phyloP scores from a whole-genome alignment of 2,329 filamentous ascomycete species.

The Cryphonectria radicalis region DNA sequence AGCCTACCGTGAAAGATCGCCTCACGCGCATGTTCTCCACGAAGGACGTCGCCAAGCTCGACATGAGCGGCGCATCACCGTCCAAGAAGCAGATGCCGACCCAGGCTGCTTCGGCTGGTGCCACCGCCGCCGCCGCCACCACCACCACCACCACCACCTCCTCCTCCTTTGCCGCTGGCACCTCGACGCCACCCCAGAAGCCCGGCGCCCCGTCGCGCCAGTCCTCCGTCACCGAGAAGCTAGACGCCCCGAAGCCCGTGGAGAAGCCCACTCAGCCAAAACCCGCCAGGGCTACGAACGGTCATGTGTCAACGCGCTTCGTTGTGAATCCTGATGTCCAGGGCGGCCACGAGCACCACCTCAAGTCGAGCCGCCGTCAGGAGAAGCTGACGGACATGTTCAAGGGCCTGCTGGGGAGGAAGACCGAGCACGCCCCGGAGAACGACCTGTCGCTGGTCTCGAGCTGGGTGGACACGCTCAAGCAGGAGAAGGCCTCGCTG shows the following conservation, averaged over 20 bases:
- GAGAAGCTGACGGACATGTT: conserved; percentile 95
- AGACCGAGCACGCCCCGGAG: conserved; percentile 73
- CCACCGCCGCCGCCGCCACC: conserved; percentile 25
- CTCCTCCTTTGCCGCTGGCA: conserved; percentile 30
- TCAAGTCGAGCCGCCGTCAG: conserved; percentile 88
- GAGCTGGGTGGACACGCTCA: conserved; percentile 92
- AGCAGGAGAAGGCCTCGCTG: conserved; percentile 80
- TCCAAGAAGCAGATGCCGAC: conserved; percentile 25
- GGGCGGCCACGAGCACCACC: conserved; percentile 82
- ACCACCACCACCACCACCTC: conserved; percentile 26
- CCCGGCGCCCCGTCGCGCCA: conserved; percentile 47
- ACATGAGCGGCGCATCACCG: conserved; percentile 21
- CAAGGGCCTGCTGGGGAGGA: conserved; percentile 82
- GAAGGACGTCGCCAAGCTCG: conserved; percentile 52
- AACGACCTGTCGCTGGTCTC: conserved; percentile 91
- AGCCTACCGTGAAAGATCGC: conserved; percentile 66
- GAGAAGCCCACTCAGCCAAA: conserved; percentile 42
- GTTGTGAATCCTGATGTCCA: conserved; percentile 54
- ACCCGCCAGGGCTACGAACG: conserved; percentile 40
- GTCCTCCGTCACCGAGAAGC: conserved; percentile 45
- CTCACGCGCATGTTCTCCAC: conserved; percentile 68
- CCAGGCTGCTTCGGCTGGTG: neutral
- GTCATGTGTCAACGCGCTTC: conserved; percentile 51
- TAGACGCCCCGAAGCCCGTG: conserved; percentile 35
- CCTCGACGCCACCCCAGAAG: conserved; percentile 43